These are phyloP conservation scores for Oxytropis ochrocephala DNA, from an alignment of 306 rosid genomes.

Conservation along the genomic window DNA sequence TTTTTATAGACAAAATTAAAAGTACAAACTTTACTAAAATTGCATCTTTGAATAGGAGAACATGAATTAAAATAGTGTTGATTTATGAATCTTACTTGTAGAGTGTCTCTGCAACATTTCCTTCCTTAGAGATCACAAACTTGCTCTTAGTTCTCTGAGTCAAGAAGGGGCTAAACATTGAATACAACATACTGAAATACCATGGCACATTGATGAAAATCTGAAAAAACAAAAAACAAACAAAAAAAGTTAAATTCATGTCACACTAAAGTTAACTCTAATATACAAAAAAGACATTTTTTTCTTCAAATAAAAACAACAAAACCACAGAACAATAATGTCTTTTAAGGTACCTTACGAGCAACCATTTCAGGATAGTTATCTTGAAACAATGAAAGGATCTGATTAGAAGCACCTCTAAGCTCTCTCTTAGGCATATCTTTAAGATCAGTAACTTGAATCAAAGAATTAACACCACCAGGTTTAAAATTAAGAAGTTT, in stretches of 20 bases:
- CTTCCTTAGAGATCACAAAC: conserved; percentile 91
- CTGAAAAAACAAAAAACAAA: conserved; percentile 28
- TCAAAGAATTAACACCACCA: conserved; percentile 78
- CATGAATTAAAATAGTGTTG: background rate
- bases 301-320: background rate
- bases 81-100: conserved; percentile 55
- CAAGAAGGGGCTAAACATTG: conserved; percentile 87
- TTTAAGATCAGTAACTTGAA: conserved; percentile 92
- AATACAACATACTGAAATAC: conserved; percentile 90
- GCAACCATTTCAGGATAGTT: conserved; percentile 98
- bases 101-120: conserved; percentile 87
- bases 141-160: conserved; percentile 97
- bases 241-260: background rate
- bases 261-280: too few relatives aligned
- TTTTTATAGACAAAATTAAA: background rate
- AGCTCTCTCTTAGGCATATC: conserved; percentile 98
- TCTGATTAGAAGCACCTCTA: conserved; percentile 85
- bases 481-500: conserved; percentile 77
- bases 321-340: background rate
- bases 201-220: conserved; percentile 95
- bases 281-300: too few relatives aligned
- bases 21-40: background rate
- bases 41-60: background rate
- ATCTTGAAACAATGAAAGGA: conserved; percentile 86
- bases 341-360: conserved; percentile 45